These are phyloP conservation scores for Coemansia asiatica DNA, from an alignment of 192 early-diverging fungal species.

Conservation along the genomic window DNA sequence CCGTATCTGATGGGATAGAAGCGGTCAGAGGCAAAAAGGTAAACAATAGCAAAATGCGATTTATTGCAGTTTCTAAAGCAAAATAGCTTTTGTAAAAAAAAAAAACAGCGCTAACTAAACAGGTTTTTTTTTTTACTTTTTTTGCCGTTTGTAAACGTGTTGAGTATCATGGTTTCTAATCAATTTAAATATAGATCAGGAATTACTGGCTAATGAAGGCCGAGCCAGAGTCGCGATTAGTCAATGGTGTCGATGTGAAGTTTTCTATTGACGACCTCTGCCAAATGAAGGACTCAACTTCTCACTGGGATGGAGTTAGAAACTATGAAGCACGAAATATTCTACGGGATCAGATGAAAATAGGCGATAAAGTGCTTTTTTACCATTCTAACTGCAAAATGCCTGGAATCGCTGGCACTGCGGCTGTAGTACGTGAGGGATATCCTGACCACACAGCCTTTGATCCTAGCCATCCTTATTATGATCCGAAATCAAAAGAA, in stretches of 20 bases:
- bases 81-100: too few relatives aligned
- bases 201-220: slow-evolving; percentile 82
- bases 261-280: slow-evolving; percentile 73
- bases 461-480: slow-evolving; percentile 73
- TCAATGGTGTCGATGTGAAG: slow-evolving; percentile 65
- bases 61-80: too few relatives aligned
- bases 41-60: too few relatives aligned
- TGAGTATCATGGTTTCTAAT: not conserved
- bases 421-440: slow-evolving; percentile 60
- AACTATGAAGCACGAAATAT: slow-evolving; percentile 83
- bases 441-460: slow-evolving; percentile 80
- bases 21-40: too few relatives aligned
- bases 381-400: slow-evolving; percentile 86
- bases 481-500: slow-evolving; percentile 67
- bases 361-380: slow-evolving; percentile 71
- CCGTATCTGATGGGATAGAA: too few relatives aligned
- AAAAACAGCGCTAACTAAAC: not conserved
- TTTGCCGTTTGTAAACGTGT: not conserved
- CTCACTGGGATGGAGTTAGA: slow-evolving; percentile 81
- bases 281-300: slow-evolving; percentile 45
- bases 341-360: slow-evolving; percentile 73
- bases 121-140: not conserved
- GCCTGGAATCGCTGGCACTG: slow-evolving; percentile 80
- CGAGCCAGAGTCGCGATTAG: slow-evolving; percentile 71
- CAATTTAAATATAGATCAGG: slow-evolving; percentile 3